Percentiles rank a stretch among this genome's conserved stretches.
phyloP scores from a whole-genome alignment of 2,329 filamentous ascomycete genomes.

The Teratosphaeria viscida region DNA sequence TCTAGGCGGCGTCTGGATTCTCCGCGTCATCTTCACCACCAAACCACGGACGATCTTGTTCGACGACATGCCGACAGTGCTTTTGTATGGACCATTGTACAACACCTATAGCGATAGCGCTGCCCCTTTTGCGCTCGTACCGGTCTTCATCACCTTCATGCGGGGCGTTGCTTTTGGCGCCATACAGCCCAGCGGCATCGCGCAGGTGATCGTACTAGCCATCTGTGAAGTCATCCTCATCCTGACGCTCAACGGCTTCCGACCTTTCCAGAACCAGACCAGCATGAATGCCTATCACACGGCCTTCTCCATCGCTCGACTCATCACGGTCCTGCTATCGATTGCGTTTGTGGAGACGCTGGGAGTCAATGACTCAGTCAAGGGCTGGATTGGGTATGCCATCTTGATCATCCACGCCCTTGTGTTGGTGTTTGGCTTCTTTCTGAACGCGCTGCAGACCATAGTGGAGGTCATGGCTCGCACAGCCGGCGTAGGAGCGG shows the following conservation, averaged over 20 bases:
- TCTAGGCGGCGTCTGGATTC: constrained; percentile 65
- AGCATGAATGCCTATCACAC: constrained; percentile 97
- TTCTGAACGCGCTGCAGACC: constrained; percentile 83
- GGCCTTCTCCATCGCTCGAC: constrained; percentile 67
- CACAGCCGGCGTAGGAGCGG: constrained; percentile 64
- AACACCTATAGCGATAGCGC: constrained; percentile 96
- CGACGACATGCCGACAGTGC: constrained; percentile 80
- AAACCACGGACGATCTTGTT: constrained; percentile 80
- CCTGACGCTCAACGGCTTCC: constrained; percentile 77
- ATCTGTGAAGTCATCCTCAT: constrained; percentile 91
- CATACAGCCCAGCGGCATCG: constrained; percentile 83
- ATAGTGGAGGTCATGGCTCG: constrained; percentile 79
- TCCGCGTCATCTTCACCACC: constrained; percentile 68
- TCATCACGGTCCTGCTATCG: constrained; percentile 49
- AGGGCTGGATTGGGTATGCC: constrained; percentile 91
- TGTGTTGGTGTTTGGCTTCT: constrained; percentile 83
- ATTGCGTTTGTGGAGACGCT: constrained; percentile 72
- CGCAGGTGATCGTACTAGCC: constrained; percentile 81
- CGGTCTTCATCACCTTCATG: constrained; percentile 72
- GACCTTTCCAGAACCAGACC: constrained; percentile 79
- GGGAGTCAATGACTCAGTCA: constrained; percentile 64
- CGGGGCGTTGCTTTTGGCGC: constrained; percentile 86
- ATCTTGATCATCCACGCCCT: constrained; percentile 78
- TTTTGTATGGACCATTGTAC: constrained; percentile 86
- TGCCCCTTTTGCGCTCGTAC: constrained; percentile 79